phyloP scores from a whole-genome alignment of 2,329 filamentous ascomycete genomes.

The Cyclaneusma minus region DNA sequence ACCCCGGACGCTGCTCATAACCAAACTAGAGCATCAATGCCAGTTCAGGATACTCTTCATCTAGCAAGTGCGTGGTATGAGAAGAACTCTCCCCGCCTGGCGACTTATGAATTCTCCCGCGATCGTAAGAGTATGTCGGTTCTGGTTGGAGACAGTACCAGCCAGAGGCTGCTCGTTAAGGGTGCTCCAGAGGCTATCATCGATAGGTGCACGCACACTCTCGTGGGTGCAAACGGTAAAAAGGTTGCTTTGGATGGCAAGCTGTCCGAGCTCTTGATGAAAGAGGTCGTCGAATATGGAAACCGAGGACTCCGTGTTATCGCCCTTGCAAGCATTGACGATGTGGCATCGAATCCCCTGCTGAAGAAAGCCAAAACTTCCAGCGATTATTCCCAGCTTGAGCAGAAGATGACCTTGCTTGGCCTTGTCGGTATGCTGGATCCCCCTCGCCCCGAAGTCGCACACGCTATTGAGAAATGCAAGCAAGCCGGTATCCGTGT shows the following conservation, averaged over 20 bases:
- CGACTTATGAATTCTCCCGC: slow-evolving; percentile 92
- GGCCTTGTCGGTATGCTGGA: slow-evolving; percentile 95
- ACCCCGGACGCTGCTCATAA: slow-evolving; percentile 42
- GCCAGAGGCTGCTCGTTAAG: slow-evolving; percentile 82
- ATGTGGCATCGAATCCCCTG: slow-evolving; percentile 55
- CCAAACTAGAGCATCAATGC: slow-evolving; percentile 27
- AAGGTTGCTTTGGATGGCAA: slow-evolving; percentile 56
- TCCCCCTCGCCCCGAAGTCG: slow-evolving; percentile 84
- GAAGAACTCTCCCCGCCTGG: slow-evolving; percentile 54
- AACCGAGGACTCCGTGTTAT: slow-evolving; percentile 90
- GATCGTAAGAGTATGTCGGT: slow-evolving; percentile 99
- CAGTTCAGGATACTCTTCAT: slow-evolving; percentile 51
- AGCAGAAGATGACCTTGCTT: slow-evolving; percentile 87
- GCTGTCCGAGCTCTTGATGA: slow-evolving; percentile 53
- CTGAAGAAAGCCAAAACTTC: slow-evolving; percentile 65
- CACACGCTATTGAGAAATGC: slow-evolving; percentile 73
- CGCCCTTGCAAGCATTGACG: slow-evolving; percentile 72
- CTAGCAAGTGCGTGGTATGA: slow-evolving; percentile 77
- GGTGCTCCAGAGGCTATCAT: slow-evolving; percentile 90
- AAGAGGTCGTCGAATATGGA: slow-evolving; percentile 78
- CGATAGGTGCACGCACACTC: slow-evolving; percentile 72
- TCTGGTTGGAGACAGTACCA: slow-evolving; percentile 52
- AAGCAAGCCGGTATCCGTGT: slow-evolving; percentile 88
- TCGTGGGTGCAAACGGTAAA: slow-evolving; percentile 67
- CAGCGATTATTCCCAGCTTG: slow-evolving; percentile 68